Base-by-base conservation (phyloP, 305 asterid genomes). In the Fraxinus sp. region DNA sequence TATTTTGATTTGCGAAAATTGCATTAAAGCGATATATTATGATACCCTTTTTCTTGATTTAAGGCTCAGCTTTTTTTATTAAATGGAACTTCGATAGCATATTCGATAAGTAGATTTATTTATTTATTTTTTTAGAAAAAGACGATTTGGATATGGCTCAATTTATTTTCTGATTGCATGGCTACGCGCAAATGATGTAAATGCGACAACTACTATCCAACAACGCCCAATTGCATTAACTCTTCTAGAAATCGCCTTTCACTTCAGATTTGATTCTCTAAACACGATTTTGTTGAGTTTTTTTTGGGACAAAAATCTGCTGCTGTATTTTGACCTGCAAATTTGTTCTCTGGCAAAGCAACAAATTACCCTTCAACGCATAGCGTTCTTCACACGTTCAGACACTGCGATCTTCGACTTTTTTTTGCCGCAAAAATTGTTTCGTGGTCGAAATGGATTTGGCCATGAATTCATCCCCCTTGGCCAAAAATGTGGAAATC, bases 401-500 rank as follows among this genome's bases (percentile, higher is more conserved):
- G 8, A 52, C 62, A 52, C 20, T 1, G 62, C 62, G 0, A 49
- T 16, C 62, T 49, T 49, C 7, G 62, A 49, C 62, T 52, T 16
- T 52, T 4, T 52, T 52, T 52, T 1, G 8, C 8, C 8, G 62
- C 62, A 52, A 52, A 16, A 16, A 16, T 52, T 16, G 20, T 52
- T 52, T 16, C 22, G 28, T 57, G 66, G 26, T 57, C 28, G 11
- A 66, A 66, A 0, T 26, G 35, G n/a, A 66, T 57, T 16, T 14
- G 62, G 18, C 8, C 55, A 46, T 13, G 55, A 44, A 55, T 55
- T 41, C 32, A 80, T 78, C 81, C 13, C 78, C 22, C 68, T 78
- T 78, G 22, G 22, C 86, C 80, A 16, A 80, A 80, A 77, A 59
- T 46, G 10, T 80, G 68, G 81, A 80, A 62, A 52, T 32, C 66